Evolutionary conservation across 2,329 filamentous ascomycete species (phyloP).

Genomic region (Colletotrichum echinochloae): DNA sequence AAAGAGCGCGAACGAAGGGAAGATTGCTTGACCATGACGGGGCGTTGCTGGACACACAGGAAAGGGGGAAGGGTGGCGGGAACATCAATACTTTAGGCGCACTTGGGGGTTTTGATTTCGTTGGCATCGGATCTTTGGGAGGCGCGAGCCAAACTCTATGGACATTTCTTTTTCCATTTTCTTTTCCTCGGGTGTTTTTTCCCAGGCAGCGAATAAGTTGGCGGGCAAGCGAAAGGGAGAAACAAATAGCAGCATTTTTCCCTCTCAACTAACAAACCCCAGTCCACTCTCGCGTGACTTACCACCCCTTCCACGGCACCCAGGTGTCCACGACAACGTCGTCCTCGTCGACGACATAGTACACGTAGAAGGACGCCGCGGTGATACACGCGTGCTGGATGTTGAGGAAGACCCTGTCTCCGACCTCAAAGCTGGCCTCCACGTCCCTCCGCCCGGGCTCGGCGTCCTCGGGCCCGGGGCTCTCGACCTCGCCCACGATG

Average conservation of each 20-base stretch:
- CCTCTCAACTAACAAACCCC: neutral
- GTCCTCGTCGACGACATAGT: slow-evolving; percentile 52
- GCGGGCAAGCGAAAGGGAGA: neutral
- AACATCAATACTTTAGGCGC: no score
- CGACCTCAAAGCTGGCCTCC: slow-evolving; percentile 49
- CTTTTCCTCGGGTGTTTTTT: no score
- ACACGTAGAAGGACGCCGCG: slow-evolving; percentile 51
- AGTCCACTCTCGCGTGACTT: slow-evolving; percentile 1
- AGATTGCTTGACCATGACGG: neutral
- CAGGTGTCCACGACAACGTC: slow-evolving; percentile 50
- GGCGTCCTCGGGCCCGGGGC: slow-evolving; percentile 32
- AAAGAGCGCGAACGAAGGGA: slow-evolving; percentile 15
- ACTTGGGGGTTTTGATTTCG: no score
- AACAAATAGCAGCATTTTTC: neutral
- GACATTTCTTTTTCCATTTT: no score
- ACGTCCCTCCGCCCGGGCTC: slow-evolving; percentile 38
- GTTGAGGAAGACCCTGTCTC: slow-evolving; percentile 49
- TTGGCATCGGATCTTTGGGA: neutral
- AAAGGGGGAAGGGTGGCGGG: no score
- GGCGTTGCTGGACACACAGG: neutral
- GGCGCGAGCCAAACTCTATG: neutral
- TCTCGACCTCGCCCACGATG: slow-evolving; percentile 44
- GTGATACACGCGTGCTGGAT: slow-evolving; percentile 54
- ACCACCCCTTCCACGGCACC: slow-evolving; percentile 55
- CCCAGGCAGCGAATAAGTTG: neutral